A percentile compares a stretch with the other conserved stretches of the same genome.
Conservation (phyloP, 2,329 filamentous ascomycete genomes). For the Nigrospora oryzae region DNA sequence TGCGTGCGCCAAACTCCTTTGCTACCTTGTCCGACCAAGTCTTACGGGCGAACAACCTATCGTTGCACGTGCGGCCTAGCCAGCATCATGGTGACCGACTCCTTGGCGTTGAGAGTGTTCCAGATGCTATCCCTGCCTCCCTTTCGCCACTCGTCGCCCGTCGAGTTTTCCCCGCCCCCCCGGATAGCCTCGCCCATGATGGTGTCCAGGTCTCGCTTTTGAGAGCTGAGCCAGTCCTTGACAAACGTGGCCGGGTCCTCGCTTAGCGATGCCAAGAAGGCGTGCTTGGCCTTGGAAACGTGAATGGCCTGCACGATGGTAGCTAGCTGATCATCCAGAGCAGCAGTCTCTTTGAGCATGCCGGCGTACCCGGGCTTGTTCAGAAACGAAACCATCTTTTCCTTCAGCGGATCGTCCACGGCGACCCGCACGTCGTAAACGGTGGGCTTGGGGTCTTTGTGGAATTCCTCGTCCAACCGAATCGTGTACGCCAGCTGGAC, state of each 20-base stretch:
- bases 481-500: slow-evolving; percentile 87
- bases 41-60: neutral
- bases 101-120: slow-evolving; percentile 48
- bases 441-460: slow-evolving; percentile 66
- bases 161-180: slow-evolving; percentile 46
- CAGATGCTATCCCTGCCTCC: slow-evolving; percentile 47
- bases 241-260: slow-evolving; percentile 81
- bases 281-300: slow-evolving; percentile 81
- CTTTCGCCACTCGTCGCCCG: slow-evolving; percentile 61
- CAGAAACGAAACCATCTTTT: slow-evolving; percentile 55
- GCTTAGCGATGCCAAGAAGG: slow-evolving; percentile 72
- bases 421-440: slow-evolving; percentile 85
- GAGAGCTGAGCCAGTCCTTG: slow-evolving; percentile 79
- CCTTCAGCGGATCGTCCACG: slow-evolving; percentile 73
- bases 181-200: slow-evolving; percentile 74
- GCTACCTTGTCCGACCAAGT: too few relatives aligned
- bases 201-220: slow-evolving; percentile 83
- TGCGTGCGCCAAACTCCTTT: too few relatives aligned
- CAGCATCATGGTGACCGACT: slow-evolving; percentile 55
- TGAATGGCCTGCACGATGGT: slow-evolving; percentile 74
- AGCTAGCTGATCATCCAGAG: slow-evolving; percentile 78
- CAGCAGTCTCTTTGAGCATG: slow-evolving; percentile 67
- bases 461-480: slow-evolving; percentile 78
- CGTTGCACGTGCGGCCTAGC: slow-evolving; percentile 29
- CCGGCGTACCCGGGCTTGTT: slow-evolving; percentile 62